Evolutionary conservation across 2,329 filamentous ascomycete genomes (phyloP).

Genomic region (Coniochaeta sp.): DNA sequence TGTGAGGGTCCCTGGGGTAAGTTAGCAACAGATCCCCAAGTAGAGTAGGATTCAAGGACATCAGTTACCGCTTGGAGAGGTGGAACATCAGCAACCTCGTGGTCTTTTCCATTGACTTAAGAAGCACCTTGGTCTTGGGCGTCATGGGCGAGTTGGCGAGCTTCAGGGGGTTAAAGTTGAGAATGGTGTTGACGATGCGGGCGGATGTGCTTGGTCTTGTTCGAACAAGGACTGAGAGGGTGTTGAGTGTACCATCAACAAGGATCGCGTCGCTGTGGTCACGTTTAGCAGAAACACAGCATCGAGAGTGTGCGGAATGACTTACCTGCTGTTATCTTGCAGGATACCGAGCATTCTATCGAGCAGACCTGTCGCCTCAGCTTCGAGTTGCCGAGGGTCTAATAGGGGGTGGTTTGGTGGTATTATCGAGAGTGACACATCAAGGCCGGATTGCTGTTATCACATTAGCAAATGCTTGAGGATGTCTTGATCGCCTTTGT

Average conservation of each 20-base stretch:
- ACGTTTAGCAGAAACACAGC: slow-evolving; percentile 9
- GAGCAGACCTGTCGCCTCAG: slow-evolving; percentile 83
- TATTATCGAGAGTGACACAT: slow-evolving; percentile 82
- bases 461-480: neutral
- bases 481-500: neutral
- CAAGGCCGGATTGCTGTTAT: slow-evolving; percentile 60
- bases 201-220: slow-evolving; percentile 72
- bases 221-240: slow-evolving; percentile 74
- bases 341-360: slow-evolving; percentile 81
- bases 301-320: no score
- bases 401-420: slow-evolving; percentile 77
- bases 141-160: slow-evolving; percentile 72
- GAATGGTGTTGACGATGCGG: slow-evolving; percentile 76
- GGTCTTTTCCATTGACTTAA: slow-evolving; percentile 94
- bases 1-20: slow-evolving; percentile 63
- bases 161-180: slow-evolving; percentile 89
- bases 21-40: slow-evolving; percentile 12
- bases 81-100: slow-evolving; percentile 78
- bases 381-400: slow-evolving; percentile 74
- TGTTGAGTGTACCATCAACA: slow-evolving; percentile 87
- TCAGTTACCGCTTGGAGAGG: slow-evolving; percentile 64
- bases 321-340: slow-evolving; percentile 79
- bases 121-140: slow-evolving; percentile 69
- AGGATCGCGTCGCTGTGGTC: slow-evolving; percentile 69
- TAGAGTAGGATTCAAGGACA: neutral